Evolutionary conservation across 495 filamentous ascomycete species (phyloP), one percentile per base, ranked within the genome.

Genomic region (Aspergillus nanangensis): DNA sequence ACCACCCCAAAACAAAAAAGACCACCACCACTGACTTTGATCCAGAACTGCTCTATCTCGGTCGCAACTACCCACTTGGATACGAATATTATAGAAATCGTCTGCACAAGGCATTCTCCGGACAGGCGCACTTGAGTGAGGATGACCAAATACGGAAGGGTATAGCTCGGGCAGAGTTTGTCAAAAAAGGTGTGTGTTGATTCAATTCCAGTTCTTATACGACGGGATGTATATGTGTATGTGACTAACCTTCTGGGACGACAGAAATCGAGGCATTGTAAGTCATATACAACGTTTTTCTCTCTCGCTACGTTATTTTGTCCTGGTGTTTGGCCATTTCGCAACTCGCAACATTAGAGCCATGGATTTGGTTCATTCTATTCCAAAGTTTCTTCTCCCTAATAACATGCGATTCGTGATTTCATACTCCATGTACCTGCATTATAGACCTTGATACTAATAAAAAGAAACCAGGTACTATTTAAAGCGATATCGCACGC

Each of bases 261-360:
- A 31, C 33, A 86, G 91, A 96, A 66, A 85, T 96, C 52, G 90
- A 95, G 67, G 85, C 90, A 8, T 61, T 97, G 91, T 96, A 76
- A 80, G 87, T 74, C 37, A n/a, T n/a, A n/a, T n/a, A n/a, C n/a
- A n/a, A n/a, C n/a, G n/a, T n/a, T n/a, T n/a, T 24, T 27, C 37
- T 7, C 18, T 17, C 39, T 15, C n/a, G 29, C 1, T 5, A 8
- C 20, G 13, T 18, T 14, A 17, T 36, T 34, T 13, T 36, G 33
- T 14, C 8, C 11, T n/a, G n/a, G n/a, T n/a, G n/a, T n/a, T n/a
- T n/a, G n/a, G n/a, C n/a, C n/a, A n/a, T n/a, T n/a, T n/a, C n/a
- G n/a, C n/a, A n/a, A n/a, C n/a, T n/a, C n/a, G n/a, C n/a, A n/a
- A n/a, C n/a, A n/a, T n/a, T n/a, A n/a, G n/a, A n/a, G n/a, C n/a